A percentile compares a stretch with the other conserved stretches of the same genome.
Conservation (phyloP, 208 protist species). For the Porcisia deanei region DNA sequence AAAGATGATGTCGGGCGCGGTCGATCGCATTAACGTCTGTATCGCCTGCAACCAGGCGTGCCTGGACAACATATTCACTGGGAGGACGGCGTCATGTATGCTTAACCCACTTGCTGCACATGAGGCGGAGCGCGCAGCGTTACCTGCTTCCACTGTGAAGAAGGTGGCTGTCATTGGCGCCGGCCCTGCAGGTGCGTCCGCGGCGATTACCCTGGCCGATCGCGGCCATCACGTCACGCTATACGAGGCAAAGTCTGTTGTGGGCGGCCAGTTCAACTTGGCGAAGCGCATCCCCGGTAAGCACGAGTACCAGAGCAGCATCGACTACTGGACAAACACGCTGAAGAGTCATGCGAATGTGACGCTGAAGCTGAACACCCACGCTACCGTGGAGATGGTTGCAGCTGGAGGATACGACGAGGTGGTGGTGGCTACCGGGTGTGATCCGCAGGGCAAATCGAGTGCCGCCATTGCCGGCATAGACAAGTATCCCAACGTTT, state of each 20-base stretch:
- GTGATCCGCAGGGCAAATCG: constrained; percentile 58
- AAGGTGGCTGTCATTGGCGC: constrained; percentile 90
- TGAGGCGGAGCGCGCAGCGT: constrained; percentile 76
- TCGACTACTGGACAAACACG: constrained; percentile 90
- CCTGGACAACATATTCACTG: constrained; percentile 90
- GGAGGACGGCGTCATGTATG: constrained; percentile 86
- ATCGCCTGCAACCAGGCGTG: constrained; percentile 96
- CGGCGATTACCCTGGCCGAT: constrained; percentile 80
- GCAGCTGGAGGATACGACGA: constrained; percentile 78
- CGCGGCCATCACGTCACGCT: constrained; percentile 92
- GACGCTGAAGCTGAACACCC: constrained; percentile 81
- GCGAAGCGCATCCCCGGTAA: constrained; percentile 94
- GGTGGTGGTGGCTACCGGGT: constrained; percentile 89
- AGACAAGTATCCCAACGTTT: constrained; percentile 66
- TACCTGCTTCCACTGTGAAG: constrained; percentile 52
- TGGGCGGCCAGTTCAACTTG: constrained; percentile 95
- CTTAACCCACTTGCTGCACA: constrained; percentile 91
- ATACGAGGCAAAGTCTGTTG: constrained; percentile 65
- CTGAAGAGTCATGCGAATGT: constrained; percentile 55
- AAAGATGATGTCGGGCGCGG: constrained; percentile 64
- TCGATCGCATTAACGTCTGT: constrained; percentile 89
- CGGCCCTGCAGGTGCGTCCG: constrained; percentile 88
- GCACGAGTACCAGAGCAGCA: constrained; percentile 89
- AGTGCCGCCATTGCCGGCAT: constrained; percentile 50
- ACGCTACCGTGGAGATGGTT: constrained; percentile 61